Base-by-base conservation (phyloP, 1,139 yeast species). In the Taphrina communis region DNA sequence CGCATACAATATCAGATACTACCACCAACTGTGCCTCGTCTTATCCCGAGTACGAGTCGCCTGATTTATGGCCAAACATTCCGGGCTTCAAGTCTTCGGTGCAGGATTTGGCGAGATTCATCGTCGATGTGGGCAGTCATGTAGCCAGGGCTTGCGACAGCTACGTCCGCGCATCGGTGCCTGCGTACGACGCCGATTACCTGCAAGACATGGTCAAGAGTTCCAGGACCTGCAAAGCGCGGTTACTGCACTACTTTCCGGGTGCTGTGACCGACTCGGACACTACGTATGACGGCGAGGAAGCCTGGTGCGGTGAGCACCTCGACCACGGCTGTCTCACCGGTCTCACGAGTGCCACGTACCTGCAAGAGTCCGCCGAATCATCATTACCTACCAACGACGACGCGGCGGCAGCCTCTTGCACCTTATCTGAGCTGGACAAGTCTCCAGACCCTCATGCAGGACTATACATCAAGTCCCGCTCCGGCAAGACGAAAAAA, bases 301-400 rank as follows among this genome's bases (percentile, higher is more conserved):
- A 78, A 51, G 80, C 81, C 66, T 86, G 90, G 89, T 86, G 90
- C 76, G 89, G 88, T 0, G 88, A 85, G 72, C 90, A 86, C 74
- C 73, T 83, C 59, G 89, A 86, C 75, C 89, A 86, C 74, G 84
- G 88, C 14, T 85, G 89, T 74, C 76, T 86, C 44, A 86, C 89
- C 0, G 89, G 87, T 14, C 56, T 63, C 36, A 63, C 67, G 0
- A 78, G 86, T 50, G 85, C 88, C 0, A 82, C 87, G 12, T 88
- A 88, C 14, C 75, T 85, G 73, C 36, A 19, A 21, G 38, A 31
- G 12, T 2, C n/a, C 31, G 31, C 31, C 31, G 1, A 2, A 25
- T 25, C 31, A 25, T 25, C 31, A 25, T 25, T 85, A 81, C 71
- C 73, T 84, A n/a, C 82, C 83, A 70, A 85, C 83, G 70, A 72